Conservation (phyloP, 2,329 filamentous ascomycete species). For the Metarhizium guizhouense region DNA sequence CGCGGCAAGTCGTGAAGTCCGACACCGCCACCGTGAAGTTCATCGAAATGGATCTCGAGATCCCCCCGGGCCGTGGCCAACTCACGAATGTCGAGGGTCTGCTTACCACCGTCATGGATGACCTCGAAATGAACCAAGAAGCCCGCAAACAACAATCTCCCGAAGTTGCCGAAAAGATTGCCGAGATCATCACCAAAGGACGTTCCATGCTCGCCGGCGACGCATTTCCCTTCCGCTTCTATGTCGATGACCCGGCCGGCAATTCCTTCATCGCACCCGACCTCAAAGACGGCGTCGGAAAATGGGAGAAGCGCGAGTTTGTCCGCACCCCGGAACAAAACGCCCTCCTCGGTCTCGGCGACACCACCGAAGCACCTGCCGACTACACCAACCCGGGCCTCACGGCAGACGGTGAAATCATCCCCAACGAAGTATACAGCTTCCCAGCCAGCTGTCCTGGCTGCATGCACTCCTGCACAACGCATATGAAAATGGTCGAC, state of each 20-base stretch:
- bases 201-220: constrained; percentile 69
- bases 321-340: constrained; percentile 79
- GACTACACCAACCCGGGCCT: constrained; percentile 42
- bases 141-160: constrained; percentile 68
- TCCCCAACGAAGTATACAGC: constrained; percentile 85
- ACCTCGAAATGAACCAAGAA: constrained; percentile 75
- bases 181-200: constrained; percentile 64
- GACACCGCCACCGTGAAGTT: constrained; percentile 80
- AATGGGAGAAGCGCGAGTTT: constrained; percentile 84
- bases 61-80: constrained; percentile 83
- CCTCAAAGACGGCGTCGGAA: constrained; percentile 68
- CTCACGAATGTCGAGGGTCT: constrained; percentile 91
- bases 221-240: constrained; percentile 79
- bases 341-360: constrained; percentile 67
- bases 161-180: constrained; percentile 70
- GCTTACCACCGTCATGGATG: constrained; percentile 66
- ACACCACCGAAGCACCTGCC: constrained; percentile 44
- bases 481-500: constrained; percentile 98
- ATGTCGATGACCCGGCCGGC: constrained; percentile 82
- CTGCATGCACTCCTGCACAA: constrained; percentile 76
- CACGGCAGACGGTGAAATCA: constrained; percentile 62
- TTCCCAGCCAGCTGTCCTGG: constrained; percentile 90
- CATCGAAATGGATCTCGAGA: constrained; percentile 86
- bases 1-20: constrained; percentile 84
- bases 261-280: constrained; percentile 96